Evolutionary conservation across 2,329 filamentous ascomycete species (phyloP).

Genomic region (Talaromyces sp.): DNA sequence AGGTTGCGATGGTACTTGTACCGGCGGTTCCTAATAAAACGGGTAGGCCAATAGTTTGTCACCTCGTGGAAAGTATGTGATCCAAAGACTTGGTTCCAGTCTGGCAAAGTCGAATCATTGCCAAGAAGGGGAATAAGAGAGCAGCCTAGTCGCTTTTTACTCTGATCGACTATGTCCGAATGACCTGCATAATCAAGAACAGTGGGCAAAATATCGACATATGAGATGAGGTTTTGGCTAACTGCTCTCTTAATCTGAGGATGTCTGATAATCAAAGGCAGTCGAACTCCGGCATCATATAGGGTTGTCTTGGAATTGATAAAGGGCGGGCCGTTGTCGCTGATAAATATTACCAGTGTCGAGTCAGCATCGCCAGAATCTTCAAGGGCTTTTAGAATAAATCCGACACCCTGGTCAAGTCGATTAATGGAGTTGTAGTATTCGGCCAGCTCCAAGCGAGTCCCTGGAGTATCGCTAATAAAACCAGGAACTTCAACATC

Average conservation of each 20-base stretch:
- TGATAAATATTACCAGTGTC: slow-evolving; percentile 44
- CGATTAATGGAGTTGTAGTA: slow-evolving; percentile 39
- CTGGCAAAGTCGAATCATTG: not conserved
- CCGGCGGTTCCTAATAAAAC: slow-evolving; percentile 35
- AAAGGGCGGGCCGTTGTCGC: slow-evolving; percentile 48
- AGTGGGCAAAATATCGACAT: slow-evolving; percentile 44
- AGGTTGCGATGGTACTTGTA: slow-evolving; percentile 52
- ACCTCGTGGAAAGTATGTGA: slow-evolving; percentile 51
- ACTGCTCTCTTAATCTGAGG: slow-evolving; percentile 19
- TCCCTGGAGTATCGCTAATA: slow-evolving; percentile 36
- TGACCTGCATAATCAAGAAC: slow-evolving; percentile 36
- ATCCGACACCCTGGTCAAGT: slow-evolving; percentile 34
- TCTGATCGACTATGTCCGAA: slow-evolving; percentile 28
- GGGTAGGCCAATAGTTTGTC: slow-evolving; percentile 48
- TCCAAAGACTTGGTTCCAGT: slow-evolving; percentile 36
- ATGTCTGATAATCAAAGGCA: slow-evolving; percentile 39
- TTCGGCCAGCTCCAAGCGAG: slow-evolving; percentile 38
- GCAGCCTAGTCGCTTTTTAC: slow-evolving; percentile 16
- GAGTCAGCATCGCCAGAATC: slow-evolving; percentile 19
- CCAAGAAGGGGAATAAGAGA: slow-evolving; percentile 14
- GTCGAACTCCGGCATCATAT: slow-evolving; percentile 43
- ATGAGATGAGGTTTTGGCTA: slow-evolving; percentile 44
- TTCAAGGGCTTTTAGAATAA: slow-evolving; percentile 23
- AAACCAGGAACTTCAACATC: slow-evolving; percentile 39
- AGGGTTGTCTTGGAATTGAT: slow-evolving; percentile 50